phyloP scores from a whole-genome alignment of 805 yeast species.

The Saccharomycopsis fibuligera region DNA sequence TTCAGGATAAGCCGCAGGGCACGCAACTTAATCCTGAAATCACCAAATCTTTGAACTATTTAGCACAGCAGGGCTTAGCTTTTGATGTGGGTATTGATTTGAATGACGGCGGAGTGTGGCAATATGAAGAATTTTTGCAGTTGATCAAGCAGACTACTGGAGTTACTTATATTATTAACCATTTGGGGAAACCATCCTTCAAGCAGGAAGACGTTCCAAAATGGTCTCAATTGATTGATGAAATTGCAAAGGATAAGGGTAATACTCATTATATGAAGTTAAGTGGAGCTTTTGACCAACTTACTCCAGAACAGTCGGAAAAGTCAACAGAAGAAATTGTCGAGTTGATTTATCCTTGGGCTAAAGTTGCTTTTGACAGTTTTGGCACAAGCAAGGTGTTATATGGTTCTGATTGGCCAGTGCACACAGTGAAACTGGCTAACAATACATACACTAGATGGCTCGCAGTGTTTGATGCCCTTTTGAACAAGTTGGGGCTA shows the following conservation, averaged over 20 bases:
- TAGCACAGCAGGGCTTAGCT: slow-evolving; percentile 26
- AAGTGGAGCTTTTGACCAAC: slow-evolving; percentile 38
- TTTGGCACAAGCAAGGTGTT: slow-evolving; percentile 31
- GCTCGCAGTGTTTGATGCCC: slow-evolving; percentile 23
- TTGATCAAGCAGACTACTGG: slow-evolving; percentile 27
- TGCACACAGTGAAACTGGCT: slow-evolving; percentile 27
- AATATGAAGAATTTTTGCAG: slow-evolving; percentile 32
- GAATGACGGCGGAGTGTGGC: slow-evolving; percentile 33
- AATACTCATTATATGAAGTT: slow-evolving; percentile 32
- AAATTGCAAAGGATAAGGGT: slow-evolving; percentile 19
- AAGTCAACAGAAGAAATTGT: slow-evolving; percentile 22
- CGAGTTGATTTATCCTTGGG: slow-evolving; percentile 30
- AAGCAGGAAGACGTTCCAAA: slow-evolving; percentile 15
- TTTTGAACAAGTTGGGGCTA: slow-evolving; percentile 23
- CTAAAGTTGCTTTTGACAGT: slow-evolving; percentile 26
- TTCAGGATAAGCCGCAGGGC: slow-evolving; percentile 37
- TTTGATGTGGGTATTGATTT: slow-evolving; percentile 42
- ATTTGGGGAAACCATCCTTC: slow-evolving; percentile 37
- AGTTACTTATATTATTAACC: slow-evolving; percentile 34
- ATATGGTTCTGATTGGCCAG: slow-evolving; percentile 45
- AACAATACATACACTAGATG: slow-evolving; percentile 24
- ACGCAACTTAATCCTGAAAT: slow-evolving; percentile 29
- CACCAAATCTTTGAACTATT: slow-evolving; percentile 31
- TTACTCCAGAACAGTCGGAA: slow-evolving; percentile 24
- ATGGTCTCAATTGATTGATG: slow-evolving; percentile 26